A percentile compares a stretch with the other conserved stretches of the same genome.
These are phyloP conservation scores for Ceratobasidium sp. DNA, from an alignment of 1,284 basidiomycete species.

Conservation along the genomic window DNA sequence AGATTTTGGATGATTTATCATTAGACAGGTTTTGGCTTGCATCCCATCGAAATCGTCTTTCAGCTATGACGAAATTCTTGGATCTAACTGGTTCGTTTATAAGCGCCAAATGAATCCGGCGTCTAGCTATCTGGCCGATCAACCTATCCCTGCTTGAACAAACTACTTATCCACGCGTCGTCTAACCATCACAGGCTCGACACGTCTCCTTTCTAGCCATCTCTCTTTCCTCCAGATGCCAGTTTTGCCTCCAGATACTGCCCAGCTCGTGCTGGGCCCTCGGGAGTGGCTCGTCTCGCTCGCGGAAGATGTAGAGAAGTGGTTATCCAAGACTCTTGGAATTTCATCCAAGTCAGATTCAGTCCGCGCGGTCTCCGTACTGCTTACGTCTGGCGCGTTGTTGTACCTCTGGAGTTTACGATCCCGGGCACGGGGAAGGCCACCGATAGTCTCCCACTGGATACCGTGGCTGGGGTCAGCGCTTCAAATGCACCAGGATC, in stretches of 20 bases:
- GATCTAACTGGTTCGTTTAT: background rate
- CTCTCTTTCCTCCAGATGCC: background rate
- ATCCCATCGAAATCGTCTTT: background rate
- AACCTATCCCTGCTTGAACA: background rate
- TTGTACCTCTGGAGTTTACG: conserved; percentile 16
- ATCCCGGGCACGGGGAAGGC: background rate
- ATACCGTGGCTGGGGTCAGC: conserved; percentile 43
- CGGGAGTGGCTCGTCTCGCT: background rate
- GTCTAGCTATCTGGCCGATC: background rate
- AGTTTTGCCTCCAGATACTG: background rate
- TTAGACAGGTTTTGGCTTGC: no score
- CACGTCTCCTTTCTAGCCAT: background rate
- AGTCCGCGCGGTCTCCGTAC: background rate
- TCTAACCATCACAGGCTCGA: no score
- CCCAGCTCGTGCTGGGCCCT: background rate
- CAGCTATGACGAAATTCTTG: conserved; percentile 1
- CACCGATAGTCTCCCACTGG: conserved; percentile 36
- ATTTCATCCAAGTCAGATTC: background rate
- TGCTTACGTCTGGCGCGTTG: conserved; percentile 21
- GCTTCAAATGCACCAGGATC: conserved; percentile 35
- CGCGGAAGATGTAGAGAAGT: background rate
- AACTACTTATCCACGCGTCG: no score
- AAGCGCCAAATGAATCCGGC: background rate
- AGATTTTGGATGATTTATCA: no score
- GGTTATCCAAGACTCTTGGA: background rate